Evolutionary conservation across 176 grass and related monocot species (phyloP).

Genomic region (Ampelocalamus luodianensis): DNA sequence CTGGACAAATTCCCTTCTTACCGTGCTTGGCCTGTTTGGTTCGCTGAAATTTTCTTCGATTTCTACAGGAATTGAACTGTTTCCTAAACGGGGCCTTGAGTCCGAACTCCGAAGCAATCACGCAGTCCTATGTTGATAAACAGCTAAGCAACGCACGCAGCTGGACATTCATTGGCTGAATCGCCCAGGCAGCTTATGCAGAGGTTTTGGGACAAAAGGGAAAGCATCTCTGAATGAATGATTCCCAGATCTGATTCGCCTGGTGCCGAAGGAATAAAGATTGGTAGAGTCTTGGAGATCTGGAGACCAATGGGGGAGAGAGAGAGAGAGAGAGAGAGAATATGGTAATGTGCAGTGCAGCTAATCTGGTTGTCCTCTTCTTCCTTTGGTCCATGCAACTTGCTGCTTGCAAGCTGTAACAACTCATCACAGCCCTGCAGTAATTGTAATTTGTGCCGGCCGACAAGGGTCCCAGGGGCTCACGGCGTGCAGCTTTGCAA

Average conservation of each 20-base stretch:
- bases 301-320: background rate
- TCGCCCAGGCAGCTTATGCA: background rate
- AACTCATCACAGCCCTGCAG: constrained; percentile 32
- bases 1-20: background rate
- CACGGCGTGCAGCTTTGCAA: too few species aligned
- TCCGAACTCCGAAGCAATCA: background rate
- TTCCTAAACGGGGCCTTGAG: background rate
- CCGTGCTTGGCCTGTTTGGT: background rate
- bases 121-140: background rate
- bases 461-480: background rate
- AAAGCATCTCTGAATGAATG: background rate
- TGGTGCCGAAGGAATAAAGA: constrained; percentile 44
- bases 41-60: background rate
- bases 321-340: background rate
- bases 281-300: background rate
- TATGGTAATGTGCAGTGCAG: constrained; percentile 7
- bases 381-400: background rate
- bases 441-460: constrained; percentile 18
- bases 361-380: constrained; percentile 16
- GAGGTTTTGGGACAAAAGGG: background rate
- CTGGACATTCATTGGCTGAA: background rate
- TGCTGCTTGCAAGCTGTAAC: constrained; percentile 27
- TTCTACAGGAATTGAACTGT: background rate
- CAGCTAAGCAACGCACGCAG: background rate
- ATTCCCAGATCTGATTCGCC: constrained; percentile 32